phyloP scores from a whole-genome alignment of 495 filamentous ascomycete genomes.

The Podospora didyma region DNA sequence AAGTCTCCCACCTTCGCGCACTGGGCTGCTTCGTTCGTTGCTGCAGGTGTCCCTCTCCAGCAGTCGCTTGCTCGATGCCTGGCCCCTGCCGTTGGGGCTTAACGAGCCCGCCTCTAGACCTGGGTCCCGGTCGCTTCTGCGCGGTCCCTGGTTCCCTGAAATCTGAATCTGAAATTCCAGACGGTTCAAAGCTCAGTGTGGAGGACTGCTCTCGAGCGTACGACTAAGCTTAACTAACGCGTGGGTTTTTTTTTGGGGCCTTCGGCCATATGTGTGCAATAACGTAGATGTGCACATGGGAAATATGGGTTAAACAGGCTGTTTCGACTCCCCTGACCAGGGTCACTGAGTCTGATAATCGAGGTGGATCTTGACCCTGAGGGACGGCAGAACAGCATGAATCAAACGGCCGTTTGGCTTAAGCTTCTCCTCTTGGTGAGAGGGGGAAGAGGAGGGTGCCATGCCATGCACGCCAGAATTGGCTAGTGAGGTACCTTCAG shows the following conservation, averaged over 20 bases:
- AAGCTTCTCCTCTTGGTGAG: constrained; percentile 6
- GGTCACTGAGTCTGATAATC: constrained; percentile 17
- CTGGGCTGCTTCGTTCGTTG: neutral
- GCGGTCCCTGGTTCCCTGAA: constrained; percentile 18
- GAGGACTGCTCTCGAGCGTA: neutral
- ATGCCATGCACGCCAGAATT: constrained; percentile 12
- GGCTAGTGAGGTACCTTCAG: neutral
- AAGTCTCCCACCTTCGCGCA: neutral
- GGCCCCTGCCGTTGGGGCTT: constrained; percentile 15
- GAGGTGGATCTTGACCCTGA: constrained; percentile 26
- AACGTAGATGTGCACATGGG: neutral
- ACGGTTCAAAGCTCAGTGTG: constrained; percentile 1
- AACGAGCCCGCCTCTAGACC: constrained; percentile 9
- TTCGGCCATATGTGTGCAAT: neutral
- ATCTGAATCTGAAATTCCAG: constrained; percentile 11
- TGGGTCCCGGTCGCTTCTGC: constrained; percentile 19
- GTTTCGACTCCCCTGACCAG: constrained; percentile 21
- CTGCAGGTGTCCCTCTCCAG: constrained; percentile 11
- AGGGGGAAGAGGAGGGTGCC: constrained; percentile 3
- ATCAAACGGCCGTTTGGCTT: constrained; percentile 4
- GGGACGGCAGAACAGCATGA: constrained; percentile 23
- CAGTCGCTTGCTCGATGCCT: constrained; percentile 5
- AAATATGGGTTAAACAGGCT: constrained; percentile 19
- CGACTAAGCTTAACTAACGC: neutral
- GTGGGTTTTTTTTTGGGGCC: neutral